Evolutionary conservation across 2,329 filamentous ascomycete species (phyloP).

Genomic region (Penicillium capsulatum): DNA sequence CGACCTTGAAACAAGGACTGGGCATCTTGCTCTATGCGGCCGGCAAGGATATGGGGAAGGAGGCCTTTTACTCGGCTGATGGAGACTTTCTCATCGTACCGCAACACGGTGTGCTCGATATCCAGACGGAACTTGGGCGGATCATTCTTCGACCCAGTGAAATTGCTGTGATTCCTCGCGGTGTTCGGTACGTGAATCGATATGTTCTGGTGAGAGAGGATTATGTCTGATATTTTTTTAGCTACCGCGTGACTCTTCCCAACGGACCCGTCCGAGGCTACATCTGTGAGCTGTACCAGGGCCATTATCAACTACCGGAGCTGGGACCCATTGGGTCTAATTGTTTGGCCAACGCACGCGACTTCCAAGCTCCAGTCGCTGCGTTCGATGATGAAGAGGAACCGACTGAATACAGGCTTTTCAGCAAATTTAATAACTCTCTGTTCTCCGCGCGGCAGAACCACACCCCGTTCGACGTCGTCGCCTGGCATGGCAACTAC

Average conservation of each 20-base stretch:
- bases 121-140: conserved; percentile 71
- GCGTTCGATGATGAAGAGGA: conserved; percentile 59
- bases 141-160: conserved; percentile 73
- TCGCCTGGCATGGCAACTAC: conserved; percentile 77
- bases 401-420: conserved; percentile 51
- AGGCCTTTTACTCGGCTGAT: conserved; percentile 80
- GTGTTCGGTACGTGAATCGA: conserved; percentile 50
- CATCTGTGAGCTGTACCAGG: conserved; percentile 69
- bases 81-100: conserved; percentile 73
- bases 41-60: conserved; percentile 70
- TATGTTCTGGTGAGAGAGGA: neutral
- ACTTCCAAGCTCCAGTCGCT: conserved; percentile 71
- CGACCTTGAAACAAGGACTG: conserved; percentile 71
- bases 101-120: conserved; percentile 69
- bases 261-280: conserved; percentile 64
- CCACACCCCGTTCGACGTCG: conserved; percentile 73
- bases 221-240: conserved; percentile 9
- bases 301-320: conserved; percentile 67
- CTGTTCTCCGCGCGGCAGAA: conserved; percentile 63
- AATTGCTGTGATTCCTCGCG: conserved; percentile 70
- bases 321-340: conserved; percentile 70
- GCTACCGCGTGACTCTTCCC: conserved; percentile 65
- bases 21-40: conserved; percentile 79
- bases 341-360: conserved; percentile 67
- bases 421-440: conserved; percentile 63